Evolutionary conservation across 2,329 filamentous ascomycete species (phyloP).

Genomic region (Fusarium kyushuense): DNA sequence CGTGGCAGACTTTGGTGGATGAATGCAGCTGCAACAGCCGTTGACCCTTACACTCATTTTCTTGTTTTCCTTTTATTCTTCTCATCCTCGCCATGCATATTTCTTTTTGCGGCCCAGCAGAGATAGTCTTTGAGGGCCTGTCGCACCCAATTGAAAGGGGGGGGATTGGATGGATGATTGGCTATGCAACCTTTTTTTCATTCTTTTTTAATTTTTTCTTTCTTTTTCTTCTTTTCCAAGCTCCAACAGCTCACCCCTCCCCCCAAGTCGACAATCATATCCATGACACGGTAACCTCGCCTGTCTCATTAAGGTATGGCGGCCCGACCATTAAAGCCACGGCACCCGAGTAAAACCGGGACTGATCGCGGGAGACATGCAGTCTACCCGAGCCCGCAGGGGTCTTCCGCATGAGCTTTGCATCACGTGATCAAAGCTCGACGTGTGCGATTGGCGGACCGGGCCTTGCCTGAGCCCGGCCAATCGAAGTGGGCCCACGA

Average conservation of each 20-base stretch:
- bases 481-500: slow-evolving; percentile 40
- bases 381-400: slow-evolving; percentile 50
- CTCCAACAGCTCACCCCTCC: background rate
- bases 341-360: slow-evolving; percentile 48
- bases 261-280: slow-evolving; percentile 17
- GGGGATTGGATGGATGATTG: background rate
- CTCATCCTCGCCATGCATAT: background rate
- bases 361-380: slow-evolving; percentile 51
- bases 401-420: slow-evolving; percentile 51
- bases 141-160: background rate
- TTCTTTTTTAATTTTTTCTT: background rate
- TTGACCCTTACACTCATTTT: slow-evolving; percentile 27
- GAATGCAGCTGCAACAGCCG: slow-evolving; percentile 25
- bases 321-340: slow-evolving; percentile 38
- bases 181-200: background rate
- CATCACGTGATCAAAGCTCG: slow-evolving; percentile 52
- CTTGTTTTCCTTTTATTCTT: background rate
- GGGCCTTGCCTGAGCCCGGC: slow-evolving; percentile 49
- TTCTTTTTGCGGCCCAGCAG: slow-evolving; percentile 6
- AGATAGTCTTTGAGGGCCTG: slow-evolving; percentile 21
- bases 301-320: slow-evolving; percentile 42
- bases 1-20: slow-evolving; percentile 46
- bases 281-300: slow-evolving; percentile 36
- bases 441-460: slow-evolving; percentile 57
- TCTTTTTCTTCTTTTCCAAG: background rate